Evolutionary conservation across 2,329 filamentous ascomycete genomes (phyloP).

Genomic region (Aureobasidium zeae): DNA sequence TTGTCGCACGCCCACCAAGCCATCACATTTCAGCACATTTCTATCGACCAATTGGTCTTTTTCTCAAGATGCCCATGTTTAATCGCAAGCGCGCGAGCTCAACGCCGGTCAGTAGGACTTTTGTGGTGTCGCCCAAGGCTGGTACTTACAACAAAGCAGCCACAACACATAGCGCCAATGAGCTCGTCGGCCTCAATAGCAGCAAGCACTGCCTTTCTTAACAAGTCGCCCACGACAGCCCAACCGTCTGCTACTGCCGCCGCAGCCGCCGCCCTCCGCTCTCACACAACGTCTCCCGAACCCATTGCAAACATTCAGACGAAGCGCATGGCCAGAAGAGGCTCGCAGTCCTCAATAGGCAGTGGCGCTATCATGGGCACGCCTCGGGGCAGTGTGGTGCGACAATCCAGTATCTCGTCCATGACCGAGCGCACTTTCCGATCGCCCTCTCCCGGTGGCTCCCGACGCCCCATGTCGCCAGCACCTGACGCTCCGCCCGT

Average conservation of each 20-base stretch:
- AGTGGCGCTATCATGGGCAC: constrained; percentile 33
- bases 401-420: constrained; percentile 63
- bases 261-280: constrained; percentile 74
- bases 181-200: constrained; percentile 69
- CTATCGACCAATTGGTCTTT: constrained; percentile 1
- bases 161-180: constrained; percentile 42
- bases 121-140: too few species aligned
- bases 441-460: constrained; percentile 55
- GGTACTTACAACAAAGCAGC: constrained; percentile 3
- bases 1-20: not conserved
- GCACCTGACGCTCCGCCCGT: constrained; percentile 55
- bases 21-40: constrained; percentile 15
- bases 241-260: constrained; percentile 76
- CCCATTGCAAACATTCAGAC: constrained; percentile 77
- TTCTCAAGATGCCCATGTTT: constrained; percentile 23
- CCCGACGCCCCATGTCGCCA: constrained; percentile 21
- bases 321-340: constrained; percentile 69
- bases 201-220: constrained; percentile 64
- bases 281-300: constrained; percentile 66
- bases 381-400: constrained; percentile 40
- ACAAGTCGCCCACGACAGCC: constrained; percentile 52
- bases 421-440: constrained; percentile 88
- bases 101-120: constrained; percentile 25
- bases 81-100: constrained; percentile 23
- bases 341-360: constrained; percentile 60